Evolutionary conservation across 345 rosid genomes (phyloP).

Genomic region (Zanthoxylum bungeanum): DNA sequence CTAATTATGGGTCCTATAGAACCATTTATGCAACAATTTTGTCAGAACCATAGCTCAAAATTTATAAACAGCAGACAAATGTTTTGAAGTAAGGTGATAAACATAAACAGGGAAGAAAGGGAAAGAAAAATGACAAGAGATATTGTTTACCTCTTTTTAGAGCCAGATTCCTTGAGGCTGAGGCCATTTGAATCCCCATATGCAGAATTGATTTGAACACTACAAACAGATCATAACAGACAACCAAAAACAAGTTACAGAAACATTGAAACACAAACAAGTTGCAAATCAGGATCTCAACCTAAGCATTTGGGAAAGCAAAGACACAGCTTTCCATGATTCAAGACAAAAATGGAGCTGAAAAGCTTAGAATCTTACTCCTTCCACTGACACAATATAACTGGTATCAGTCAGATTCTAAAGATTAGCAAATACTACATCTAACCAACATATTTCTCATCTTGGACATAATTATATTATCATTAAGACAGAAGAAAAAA

Average conservation of each 20-base stretch:
- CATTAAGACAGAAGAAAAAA: neutral
- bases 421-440: neutral
- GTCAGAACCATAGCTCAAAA: neutral
- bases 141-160: conserved; percentile 68
- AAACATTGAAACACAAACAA: neutral
- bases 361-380: neutral
- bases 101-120: neutral
- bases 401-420: neutral
- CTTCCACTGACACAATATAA: neutral
- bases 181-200: conserved; percentile 63
- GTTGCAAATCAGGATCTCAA: neutral
- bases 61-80: neutral
- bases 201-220: conserved; percentile 63
- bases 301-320: neutral
- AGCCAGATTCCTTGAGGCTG: conserved; percentile 64
- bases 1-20: neutral
- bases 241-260: conserved; percentile 9
- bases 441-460: neutral
- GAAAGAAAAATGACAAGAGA: neutral
- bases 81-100: neutral
- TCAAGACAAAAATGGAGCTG: neutral
- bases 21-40: conserved; percentile 1
- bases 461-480: neutral
- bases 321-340: neutral
- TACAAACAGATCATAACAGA: conserved; percentile 26